Percentiles rank a stretch among this genome's conserved stretches.
These are phyloP conservation scores for Sequoiadendron giganteum DNA, from an alignment of 75 land plant genomes.

Conservation along the genomic window DNA sequence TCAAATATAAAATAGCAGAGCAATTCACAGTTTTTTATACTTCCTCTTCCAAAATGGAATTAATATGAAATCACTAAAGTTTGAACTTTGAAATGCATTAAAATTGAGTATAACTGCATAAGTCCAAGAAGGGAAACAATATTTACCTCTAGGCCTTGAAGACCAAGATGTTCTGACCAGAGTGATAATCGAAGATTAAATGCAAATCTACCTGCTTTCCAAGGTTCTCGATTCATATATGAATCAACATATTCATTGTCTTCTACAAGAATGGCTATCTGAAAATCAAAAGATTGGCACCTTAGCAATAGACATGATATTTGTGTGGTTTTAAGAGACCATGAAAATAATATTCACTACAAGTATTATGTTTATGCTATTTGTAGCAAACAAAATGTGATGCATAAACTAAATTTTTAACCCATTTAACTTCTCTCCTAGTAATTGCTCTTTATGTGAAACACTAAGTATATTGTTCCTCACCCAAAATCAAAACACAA, in stretches of 20 bases:
- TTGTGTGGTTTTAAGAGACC: not conserved
- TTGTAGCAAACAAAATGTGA: not conserved
- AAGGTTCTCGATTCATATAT: slow-evolving; percentile 74
- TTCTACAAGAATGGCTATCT: slow-evolving; percentile 90
- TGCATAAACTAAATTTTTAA: not conserved
- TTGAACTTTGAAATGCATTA: not conserved
- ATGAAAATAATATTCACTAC: not conserved
- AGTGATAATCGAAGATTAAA: slow-evolving; percentile 76
- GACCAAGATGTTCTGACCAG: slow-evolving; percentile 97
- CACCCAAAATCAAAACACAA: not conserved
- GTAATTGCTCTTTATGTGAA: not conserved
- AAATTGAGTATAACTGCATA: not conserved
- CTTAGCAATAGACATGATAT: not conserved
- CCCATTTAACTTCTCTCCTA: not conserved
- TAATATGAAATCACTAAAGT: not conserved
- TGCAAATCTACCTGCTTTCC: slow-evolving; percentile 95
- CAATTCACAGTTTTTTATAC: not conserved
- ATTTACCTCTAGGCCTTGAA: slow-evolving; percentile 62
- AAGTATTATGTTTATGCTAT: not conserved
- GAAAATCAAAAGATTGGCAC: slow-evolving; percentile 11
- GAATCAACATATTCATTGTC: slow-evolving; percentile 82
- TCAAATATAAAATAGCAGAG: not conserved
- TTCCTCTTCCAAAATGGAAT: not conserved
- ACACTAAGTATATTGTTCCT: not conserved
- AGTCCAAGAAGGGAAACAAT: not conserved